Evolutionary conservation across 2,329 filamentous ascomycete species (phyloP).

Genomic region (Penicillium sp.): DNA sequence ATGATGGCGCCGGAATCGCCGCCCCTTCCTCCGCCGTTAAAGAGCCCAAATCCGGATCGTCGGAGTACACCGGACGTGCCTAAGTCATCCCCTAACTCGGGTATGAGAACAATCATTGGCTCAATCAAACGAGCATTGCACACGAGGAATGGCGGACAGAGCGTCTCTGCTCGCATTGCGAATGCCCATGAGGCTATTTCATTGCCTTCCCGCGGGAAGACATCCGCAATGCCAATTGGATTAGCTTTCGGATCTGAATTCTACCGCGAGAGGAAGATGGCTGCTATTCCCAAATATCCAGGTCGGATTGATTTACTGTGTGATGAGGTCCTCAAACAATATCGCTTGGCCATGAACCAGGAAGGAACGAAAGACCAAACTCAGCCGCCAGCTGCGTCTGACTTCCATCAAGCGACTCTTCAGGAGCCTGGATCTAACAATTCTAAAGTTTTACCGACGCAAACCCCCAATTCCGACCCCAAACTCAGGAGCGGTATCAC

Average conservation of each 20-base stretch:
- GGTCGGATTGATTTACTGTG: conserved; percentile 78
- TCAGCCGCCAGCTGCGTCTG: conserved; percentile 7
- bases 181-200: conserved; percentile 35
- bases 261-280: conserved; percentile 43
- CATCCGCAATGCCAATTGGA: conserved; percentile 46
- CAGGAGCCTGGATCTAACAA: conserved; percentile 5
- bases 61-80: conserved; percentile 33
- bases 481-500: conserved; percentile 61
- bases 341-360: conserved; percentile 65
- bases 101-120: conserved; percentile 82
- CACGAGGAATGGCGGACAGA: conserved; percentile 49
- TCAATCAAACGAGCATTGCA: conserved; percentile 82
- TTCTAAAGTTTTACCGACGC: conserved; percentile 4
- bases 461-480: conserved; percentile 27
- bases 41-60: conserved; percentile 26
- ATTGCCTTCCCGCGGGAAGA: conserved; percentile 36
- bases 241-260: conserved; percentile 47
- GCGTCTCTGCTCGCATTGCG: conserved; percentile 35
- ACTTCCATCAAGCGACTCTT: conserved; percentile 7
- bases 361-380: conserved; percentile 11
- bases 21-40: conserved; percentile 34
- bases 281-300: conserved; percentile 45
- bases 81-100: conserved; percentile 50
- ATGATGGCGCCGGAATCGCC: conserved; percentile 56
- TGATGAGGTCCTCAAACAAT: conserved; percentile 75